phyloP scores from a whole-genome alignment of 1,284 basidiomycete species.

The Ceratobasidium sp. region DNA sequence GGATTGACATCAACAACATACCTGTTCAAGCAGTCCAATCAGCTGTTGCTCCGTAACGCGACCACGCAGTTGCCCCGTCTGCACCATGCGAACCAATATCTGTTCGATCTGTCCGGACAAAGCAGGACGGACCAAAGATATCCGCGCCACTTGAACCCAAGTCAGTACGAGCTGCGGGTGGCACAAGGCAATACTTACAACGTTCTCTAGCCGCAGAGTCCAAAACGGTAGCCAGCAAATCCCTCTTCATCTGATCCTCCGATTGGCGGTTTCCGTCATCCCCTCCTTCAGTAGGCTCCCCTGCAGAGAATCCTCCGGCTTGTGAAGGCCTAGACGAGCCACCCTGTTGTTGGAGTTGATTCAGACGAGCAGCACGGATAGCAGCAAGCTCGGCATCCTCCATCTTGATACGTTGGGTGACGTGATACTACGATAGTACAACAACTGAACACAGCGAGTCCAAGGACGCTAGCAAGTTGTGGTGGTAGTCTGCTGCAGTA shows the following conservation, averaged over 20 bases:
- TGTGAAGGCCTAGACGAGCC: slow-evolving; percentile 23
- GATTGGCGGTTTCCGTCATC: slow-evolving; percentile 59
- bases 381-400: slow-evolving; percentile 63
- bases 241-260: slow-evolving; percentile 79
- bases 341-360: slow-evolving; percentile 59
- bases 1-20: slow-evolving; percentile 57
- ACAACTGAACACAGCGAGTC: background rate
- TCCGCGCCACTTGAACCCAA: slow-evolving; percentile 80
- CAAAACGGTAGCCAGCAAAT: slow-evolving; percentile 89
- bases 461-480: background rate
- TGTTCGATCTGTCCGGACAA: slow-evolving; percentile 89
- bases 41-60: slow-evolving; percentile 90
- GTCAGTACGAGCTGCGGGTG: slow-evolving; percentile 15
- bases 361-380: slow-evolving; percentile 63
- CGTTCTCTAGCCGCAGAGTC: slow-evolving; percentile 91
- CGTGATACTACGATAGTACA: background rate
- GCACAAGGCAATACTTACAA: slow-evolving; percentile 69
- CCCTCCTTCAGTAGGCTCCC: slow-evolving; percentile 50
- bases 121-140: slow-evolving; percentile 92
- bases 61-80: slow-evolving; percentile 90
- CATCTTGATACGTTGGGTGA: slow-evolving; percentile 50
- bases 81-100: slow-evolving; percentile 91
- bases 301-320: slow-evolving; percentile 22
- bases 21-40: slow-evolving; percentile 94
- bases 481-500: background rate